Conservation (phyloP, 176 grass and related monocot genomes). For the Oryza officinalis region DNA sequence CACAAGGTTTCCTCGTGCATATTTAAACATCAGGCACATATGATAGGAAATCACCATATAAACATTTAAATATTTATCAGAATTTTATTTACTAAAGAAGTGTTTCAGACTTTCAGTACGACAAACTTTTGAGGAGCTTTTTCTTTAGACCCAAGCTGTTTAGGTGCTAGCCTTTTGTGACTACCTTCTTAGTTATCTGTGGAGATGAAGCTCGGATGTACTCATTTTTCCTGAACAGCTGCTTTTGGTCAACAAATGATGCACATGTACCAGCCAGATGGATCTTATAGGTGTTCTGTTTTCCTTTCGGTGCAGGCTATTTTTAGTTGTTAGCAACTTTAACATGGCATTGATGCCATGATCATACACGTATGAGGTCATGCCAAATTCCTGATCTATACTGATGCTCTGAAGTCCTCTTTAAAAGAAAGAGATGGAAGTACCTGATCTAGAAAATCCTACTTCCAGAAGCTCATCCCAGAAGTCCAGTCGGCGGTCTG, state of each 20-base stretch:
- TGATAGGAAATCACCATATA: background rate
- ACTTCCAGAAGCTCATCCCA: constrained; percentile 59
- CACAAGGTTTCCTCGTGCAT: background rate
- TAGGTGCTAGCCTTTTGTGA: background rate
- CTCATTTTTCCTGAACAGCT: constrained; percentile 5
- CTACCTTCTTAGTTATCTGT: background rate
- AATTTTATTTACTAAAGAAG: background rate
- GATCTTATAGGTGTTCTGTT: background rate
- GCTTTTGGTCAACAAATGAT: background rate
- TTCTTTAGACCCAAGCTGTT: background rate
- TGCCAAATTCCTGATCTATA: constrained; percentile 6
- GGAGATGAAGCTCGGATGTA: background rate
- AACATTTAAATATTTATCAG: background rate
- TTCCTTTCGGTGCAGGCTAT: constrained; percentile 36
- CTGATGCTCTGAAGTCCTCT: constrained; percentile 33
- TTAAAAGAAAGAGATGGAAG: constrained; percentile 62
- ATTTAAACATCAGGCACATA: background rate
- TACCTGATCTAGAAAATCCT: constrained; percentile 53
- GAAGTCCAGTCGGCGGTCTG: constrained; percentile 66
- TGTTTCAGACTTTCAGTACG: background rate
- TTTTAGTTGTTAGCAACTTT: constrained; percentile 7
- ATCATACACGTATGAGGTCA: constrained; percentile 24
- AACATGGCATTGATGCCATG: constrained; percentile 39
- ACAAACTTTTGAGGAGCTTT: background rate
- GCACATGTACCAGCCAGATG: background rate